These are phyloP conservation scores for Hamamelis virginiana DNA, from an alignment of 164 flowering plant genomes.

Conservation along the genomic window DNA sequence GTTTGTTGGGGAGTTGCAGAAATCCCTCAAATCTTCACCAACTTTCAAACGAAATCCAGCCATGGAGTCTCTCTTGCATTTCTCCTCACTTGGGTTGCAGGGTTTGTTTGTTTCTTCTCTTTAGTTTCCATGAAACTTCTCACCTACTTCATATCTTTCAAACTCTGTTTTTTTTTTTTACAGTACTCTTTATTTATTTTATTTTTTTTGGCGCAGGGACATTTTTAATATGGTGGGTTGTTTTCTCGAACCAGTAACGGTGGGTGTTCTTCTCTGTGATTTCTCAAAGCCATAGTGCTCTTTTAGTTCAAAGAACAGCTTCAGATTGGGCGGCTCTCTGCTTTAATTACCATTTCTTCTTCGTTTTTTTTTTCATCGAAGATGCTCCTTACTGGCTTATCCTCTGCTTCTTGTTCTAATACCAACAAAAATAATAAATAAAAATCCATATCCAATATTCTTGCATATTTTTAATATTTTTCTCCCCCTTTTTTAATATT, in stretches of 20 bases:
- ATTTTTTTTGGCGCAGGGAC: conserved; percentile 54
- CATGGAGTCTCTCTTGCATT: conserved; percentile 86
- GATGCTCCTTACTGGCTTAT: too few species aligned
- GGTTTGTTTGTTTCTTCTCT: conserved; percentile 49
- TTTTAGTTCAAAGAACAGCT: not conserved
- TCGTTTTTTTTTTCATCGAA: too few species aligned
- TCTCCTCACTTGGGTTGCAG: conserved; percentile 85
- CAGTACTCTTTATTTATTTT: not conserved
- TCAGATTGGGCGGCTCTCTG: conserved; percentile 2
- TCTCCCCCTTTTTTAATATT: too few species aligned
- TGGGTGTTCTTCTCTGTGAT: conserved; percentile 29
- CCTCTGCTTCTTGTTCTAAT: too few species aligned
- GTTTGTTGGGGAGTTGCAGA: conserved; percentile 89
- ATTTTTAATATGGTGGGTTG: conserved; percentile 80
- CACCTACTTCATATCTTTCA: not conserved
- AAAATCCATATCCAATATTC: too few species aligned
- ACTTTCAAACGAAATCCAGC: conserved; percentile 74
- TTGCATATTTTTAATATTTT: too few species aligned
- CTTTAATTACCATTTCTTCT: too few species aligned
- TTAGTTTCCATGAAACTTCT: not conserved
- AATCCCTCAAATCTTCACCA: conserved; percentile 91
- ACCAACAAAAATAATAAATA: too few species aligned
- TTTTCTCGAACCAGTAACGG: conserved; percentile 90
- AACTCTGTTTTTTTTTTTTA: not conserved
- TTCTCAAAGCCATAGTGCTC: too few species aligned